phyloP scores from a whole-genome alignment of 2,329 filamentous ascomycete species.

The Zopfia rhizophila region DNA sequence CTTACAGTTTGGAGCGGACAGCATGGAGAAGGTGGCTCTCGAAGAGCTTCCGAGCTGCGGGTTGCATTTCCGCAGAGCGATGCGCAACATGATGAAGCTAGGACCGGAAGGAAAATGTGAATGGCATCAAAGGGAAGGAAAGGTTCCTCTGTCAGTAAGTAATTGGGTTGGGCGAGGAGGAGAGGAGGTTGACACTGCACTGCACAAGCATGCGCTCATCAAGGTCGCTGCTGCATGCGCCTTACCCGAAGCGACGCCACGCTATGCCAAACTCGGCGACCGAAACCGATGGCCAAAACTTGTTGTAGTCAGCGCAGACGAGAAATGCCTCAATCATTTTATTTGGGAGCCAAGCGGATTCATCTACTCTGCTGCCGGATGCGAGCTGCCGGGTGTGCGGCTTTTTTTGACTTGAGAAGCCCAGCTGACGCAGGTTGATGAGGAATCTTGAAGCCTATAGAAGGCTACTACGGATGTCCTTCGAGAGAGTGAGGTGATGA shows the following conservation, averaged over 20 bases:
- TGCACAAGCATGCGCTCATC: conserved; percentile 31
- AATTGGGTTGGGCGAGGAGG: conserved; percentile 17
- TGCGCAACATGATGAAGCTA: conserved; percentile 76
- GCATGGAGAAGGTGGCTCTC: conserved; percentile 56
- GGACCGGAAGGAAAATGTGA: conserved; percentile 27
- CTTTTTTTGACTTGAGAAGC: too few species aligned
- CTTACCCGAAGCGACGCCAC: too few species aligned
- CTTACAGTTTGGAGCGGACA: conserved; percentile 49
- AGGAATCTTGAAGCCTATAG: too few species aligned
- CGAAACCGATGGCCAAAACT: too few species aligned
- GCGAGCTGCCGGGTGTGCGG: too few species aligned
- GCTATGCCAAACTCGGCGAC: too few species aligned
- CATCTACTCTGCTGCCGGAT: not conserved
- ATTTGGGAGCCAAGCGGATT: too few species aligned
- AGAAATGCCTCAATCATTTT: too few species aligned
- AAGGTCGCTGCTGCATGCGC: conserved; percentile 26
- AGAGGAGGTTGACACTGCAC: conserved; percentile 24
- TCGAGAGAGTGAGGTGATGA: too few species aligned
- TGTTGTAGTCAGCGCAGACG: too few species aligned
- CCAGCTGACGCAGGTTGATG: too few species aligned
- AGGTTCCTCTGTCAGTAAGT: conserved; percentile 31
- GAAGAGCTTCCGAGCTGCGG: conserved; percentile 68
- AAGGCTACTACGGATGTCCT: too few species aligned
- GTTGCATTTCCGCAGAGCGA: conserved; percentile 72
- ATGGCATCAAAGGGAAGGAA: conserved; percentile 42